Percentiles rank a stretch among this genome's conserved stretches.
Conservation (phyloP, 2,329 filamentous ascomycete genomes). For the Cercospora beticola region DNA sequence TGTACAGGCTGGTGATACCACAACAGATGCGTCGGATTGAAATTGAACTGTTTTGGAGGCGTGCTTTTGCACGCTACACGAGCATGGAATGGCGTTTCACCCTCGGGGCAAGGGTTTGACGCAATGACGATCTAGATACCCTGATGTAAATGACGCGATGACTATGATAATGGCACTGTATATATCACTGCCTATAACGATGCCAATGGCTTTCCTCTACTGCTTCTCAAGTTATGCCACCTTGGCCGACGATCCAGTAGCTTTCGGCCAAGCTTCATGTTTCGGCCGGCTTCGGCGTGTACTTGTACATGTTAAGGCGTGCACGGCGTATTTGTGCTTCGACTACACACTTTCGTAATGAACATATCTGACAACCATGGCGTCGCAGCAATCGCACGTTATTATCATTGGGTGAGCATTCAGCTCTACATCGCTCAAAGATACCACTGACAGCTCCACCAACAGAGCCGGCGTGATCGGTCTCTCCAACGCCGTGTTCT, state of each 20-base stretch:
- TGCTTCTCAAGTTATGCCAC: not conserved
- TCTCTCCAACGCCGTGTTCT: constrained; percentile 47
- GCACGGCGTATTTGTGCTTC: not conserved
- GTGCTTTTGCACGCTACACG: not conserved
- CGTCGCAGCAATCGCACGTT: constrained; percentile 15
- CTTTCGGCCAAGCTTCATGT: constrained; percentile 13
- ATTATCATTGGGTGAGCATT: constrained; percentile 26
- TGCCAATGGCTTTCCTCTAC: not conserved
- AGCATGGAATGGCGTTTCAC: constrained; percentile 9
- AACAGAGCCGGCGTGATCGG: constrained; percentile 49
- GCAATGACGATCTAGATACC: constrained; percentile 12
- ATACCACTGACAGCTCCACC: constrained; percentile 7
- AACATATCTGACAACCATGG: constrained; percentile 8
- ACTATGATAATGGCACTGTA: constrained; percentile 4
- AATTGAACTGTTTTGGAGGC: not conserved
- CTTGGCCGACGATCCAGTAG: not conserved
- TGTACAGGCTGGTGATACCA: constrained; percentile 10
- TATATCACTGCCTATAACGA: not conserved
- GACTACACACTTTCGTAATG: not conserved
- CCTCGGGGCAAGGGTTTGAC: not conserved
- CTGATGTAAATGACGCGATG: constrained; percentile 12
- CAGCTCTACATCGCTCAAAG: not conserved
- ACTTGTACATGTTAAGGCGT: not conserved
- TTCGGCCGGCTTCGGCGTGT: constrained; percentile 7
- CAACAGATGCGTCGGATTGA: constrained; percentile 12